A percentile compares a stretch with the other conserved stretches of the same genome.
phyloP scores from a whole-genome alignment of 148 eudicot genomes.

The Suaeda aralocaspica region DNA sequence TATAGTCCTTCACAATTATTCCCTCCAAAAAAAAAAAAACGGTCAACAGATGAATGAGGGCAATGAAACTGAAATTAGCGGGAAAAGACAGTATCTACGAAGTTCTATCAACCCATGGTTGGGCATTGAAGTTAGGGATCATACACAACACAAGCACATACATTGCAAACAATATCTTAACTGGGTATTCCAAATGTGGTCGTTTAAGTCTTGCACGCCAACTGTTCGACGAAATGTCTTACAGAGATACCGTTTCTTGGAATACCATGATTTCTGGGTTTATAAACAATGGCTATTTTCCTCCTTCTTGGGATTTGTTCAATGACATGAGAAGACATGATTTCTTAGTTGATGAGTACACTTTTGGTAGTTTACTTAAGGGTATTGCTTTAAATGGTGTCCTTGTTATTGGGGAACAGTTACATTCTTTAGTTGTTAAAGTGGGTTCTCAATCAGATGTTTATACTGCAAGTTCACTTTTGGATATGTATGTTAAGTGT shows the following conservation, averaged over 20 bases:
- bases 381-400: slow-evolving; percentile 39
- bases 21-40: slow-evolving; percentile 18
- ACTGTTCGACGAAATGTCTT: slow-evolving; percentile 69
- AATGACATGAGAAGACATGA: slow-evolving; percentile 42
- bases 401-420: slow-evolving; percentile 43
- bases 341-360: slow-evolving; percentile 42
- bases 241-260: slow-evolving; percentile 57
- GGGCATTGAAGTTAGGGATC: slow-evolving; percentile 41
- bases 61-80: slow-evolving; percentile 24
- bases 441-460: slow-evolving; percentile 41
- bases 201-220: slow-evolving; percentile 39
- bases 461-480: slow-evolving; percentile 56
- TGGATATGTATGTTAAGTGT: slow-evolving; percentile 76
- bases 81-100: slow-evolving; percentile 25
- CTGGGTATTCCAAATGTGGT: slow-evolving; percentile 37
- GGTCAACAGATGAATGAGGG: slow-evolving; percentile 39
- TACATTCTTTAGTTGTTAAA: slow-evolving; percentile 50
- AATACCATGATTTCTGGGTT: slow-evolving; percentile 61
- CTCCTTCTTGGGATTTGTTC: slow-evolving; percentile 38
- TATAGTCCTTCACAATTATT: not conserved
- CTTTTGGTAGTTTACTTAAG: slow-evolving; percentile 66
- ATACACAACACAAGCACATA: slow-evolving; percentile 31
- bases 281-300: slow-evolving; percentile 38
- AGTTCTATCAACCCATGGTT: slow-evolving; percentile 38
- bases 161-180: slow-evolving; percentile 40